phyloP scores from a whole-genome alignment of 208 protist genomes.

The Trypanosoma cruzi region DNA sequence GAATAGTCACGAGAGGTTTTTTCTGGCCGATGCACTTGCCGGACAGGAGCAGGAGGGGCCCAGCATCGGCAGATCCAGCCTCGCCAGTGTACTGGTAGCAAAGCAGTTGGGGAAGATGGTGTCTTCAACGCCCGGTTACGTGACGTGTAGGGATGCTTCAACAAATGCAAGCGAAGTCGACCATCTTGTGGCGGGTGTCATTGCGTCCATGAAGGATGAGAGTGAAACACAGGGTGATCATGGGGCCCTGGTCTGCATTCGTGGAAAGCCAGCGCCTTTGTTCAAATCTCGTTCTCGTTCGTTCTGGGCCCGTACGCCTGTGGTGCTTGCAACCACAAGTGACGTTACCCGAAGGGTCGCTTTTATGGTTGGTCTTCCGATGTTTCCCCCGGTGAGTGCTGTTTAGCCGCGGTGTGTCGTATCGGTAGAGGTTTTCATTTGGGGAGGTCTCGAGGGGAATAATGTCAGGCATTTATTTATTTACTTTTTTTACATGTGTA shows the following conservation, averaged over 20 bases:
- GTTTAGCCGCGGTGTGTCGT: conserved; percentile 7
- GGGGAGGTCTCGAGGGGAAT: not conserved
- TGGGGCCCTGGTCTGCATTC: not conserved
- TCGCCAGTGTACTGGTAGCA: conserved; percentile 41
- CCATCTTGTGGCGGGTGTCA: conserved; percentile 38
- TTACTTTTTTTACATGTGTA: conserved; percentile 15
- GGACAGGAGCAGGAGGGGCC: not conserved
- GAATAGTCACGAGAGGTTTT: conserved; percentile 57
- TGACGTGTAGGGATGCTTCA: not conserved
- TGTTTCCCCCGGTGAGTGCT: conserved; percentile 53
- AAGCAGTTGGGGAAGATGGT: conserved; percentile 59
- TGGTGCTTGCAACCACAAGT: conserved; percentile 64
- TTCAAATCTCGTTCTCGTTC: conserved; percentile 52
- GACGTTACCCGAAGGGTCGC: conserved; percentile 42
- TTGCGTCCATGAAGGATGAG: conserved; percentile 24
- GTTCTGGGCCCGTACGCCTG: conserved; percentile 42
- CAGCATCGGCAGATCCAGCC: not conserved
- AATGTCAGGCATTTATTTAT: conserved; percentile 18
- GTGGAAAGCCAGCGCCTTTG: conserved; percentile 32
- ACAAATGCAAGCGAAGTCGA: conserved; percentile 25
- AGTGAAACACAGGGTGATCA: not conserved
- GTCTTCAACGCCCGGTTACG: not conserved
- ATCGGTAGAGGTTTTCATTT: not conserved
- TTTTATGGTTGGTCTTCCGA: conserved; percentile 57
- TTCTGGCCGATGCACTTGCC: conserved; percentile 25